A percentile compares a stretch with the other conserved stretches of the same genome.
Evolutionary conservation across 441 rosid genomes (phyloP).

Genomic region (Monsonia emarginata): DNA sequence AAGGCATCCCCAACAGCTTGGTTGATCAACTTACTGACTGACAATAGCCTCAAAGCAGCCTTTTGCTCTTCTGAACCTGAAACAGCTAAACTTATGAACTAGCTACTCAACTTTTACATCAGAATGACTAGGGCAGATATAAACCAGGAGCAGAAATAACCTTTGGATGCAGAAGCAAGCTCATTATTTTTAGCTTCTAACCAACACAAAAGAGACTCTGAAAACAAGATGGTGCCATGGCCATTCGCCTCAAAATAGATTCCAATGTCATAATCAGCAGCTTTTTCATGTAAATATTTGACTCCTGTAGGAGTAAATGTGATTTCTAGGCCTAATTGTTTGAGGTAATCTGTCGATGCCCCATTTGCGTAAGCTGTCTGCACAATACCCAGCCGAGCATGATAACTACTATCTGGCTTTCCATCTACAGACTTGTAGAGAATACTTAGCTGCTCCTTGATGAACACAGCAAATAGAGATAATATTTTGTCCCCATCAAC

Average conservation of each 20-base stretch:
- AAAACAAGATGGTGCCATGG: constrained; percentile 83
- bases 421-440: constrained; percentile 28
- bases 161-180: constrained; percentile 35
- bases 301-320: constrained; percentile 77
- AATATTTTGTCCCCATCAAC: constrained; percentile 88
- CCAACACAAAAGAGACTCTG: constrained; percentile 45
- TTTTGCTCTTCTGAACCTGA: constrained; percentile 63
- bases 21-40: constrained; percentile 72
- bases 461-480: constrained; percentile 67
- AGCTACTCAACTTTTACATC: constrained; percentile 1
- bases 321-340: constrained; percentile 55
- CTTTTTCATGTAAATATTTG: constrained; percentile 72
- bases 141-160: constrained; percentile 21
- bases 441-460: constrained; percentile 59
- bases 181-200: constrained; percentile 39
- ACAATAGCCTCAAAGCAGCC: constrained; percentile 66
- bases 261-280: constrained; percentile 71
- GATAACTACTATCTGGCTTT: constrained; percentile 17
- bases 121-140: not conserved
- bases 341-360: constrained; percentile 68
- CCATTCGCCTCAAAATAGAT: constrained; percentile 97
- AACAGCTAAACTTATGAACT: constrained; percentile 9
- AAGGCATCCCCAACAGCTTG: constrained; percentile 96
- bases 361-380: constrained; percentile 96
- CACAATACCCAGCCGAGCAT: constrained; percentile 55